phyloP scores from a whole-genome alignment of 257 asterid genomes.

The Ocimum tenuiflorum region DNA sequence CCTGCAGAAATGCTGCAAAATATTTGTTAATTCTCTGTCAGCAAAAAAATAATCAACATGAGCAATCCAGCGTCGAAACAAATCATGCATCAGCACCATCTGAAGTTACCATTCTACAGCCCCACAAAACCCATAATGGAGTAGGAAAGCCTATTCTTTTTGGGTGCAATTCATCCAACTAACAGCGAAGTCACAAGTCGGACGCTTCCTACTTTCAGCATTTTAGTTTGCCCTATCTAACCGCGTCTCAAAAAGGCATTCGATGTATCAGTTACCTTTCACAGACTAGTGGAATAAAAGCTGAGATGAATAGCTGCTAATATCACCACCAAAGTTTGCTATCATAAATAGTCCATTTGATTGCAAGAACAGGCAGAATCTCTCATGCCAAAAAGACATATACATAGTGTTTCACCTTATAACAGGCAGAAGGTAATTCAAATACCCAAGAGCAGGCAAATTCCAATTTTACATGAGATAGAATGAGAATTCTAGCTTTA shows the following conservation, averaged over 20 bases:
- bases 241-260: no score
- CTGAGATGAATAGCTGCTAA: no score
- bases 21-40: slow-evolving; percentile 2
- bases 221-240: no score
- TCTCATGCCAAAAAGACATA: background rate
- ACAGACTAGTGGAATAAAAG: no score
- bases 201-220: no score
- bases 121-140: background rate
- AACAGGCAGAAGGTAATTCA: background rate
- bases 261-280: no score
- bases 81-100: background rate
- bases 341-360: background rate
- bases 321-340: background rate
- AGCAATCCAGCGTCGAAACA: no score
- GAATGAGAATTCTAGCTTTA: background rate
- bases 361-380: background rate
- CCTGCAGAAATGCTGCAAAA: slow-evolving; percentile 76
- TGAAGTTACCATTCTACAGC: background rate
- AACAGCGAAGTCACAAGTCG: no score
- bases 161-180: no score
- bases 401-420: background rate
- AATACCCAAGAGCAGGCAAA: background rate
- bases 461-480: background rate
- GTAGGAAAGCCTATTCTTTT: no score
- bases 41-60: background rate